Conservation (phyloP, 2,329 filamentous ascomycete species). For the Taxawa tesnikishii region DNA sequence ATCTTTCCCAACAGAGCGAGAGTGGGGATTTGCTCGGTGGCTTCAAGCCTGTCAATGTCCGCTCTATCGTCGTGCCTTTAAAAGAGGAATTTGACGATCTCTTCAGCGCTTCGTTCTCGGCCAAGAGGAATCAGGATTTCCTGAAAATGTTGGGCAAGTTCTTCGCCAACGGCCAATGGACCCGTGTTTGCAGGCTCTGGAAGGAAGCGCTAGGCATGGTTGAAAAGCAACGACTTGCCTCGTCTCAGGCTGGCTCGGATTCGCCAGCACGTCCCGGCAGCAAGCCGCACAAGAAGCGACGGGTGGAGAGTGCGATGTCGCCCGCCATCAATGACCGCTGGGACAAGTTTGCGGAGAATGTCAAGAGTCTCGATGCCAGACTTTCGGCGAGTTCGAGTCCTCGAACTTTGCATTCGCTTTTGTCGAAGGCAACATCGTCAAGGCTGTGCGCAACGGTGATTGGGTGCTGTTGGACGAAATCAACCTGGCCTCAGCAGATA, state of each 20-base stretch:
- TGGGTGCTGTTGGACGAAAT: slow-evolving; percentile 98
- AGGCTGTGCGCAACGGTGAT: slow-evolving; percentile 88
- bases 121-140: slow-evolving; percentile 78
- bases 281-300: slow-evolving; percentile 58
- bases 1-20: slow-evolving; percentile 95
- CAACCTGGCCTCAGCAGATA: slow-evolving; percentile 89
- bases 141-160: slow-evolving; percentile 68
- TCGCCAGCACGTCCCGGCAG: slow-evolving; percentile 34
- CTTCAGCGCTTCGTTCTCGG: slow-evolving; percentile 77
- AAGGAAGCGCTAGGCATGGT: slow-evolving; percentile 83
- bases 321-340: slow-evolving; percentile 48
- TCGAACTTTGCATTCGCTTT: slow-evolving; percentile 80
- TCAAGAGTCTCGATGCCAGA: slow-evolving; percentile 72
- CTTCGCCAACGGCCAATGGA: slow-evolving; percentile 75
- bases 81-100: slow-evolving; percentile 90
- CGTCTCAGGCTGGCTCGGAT: slow-evolving; percentile 14
- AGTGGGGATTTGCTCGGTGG: slow-evolving; percentile 90
- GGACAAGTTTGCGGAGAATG: slow-evolving; percentile 63
- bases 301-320: slow-evolving; percentile 40
- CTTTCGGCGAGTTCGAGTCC: slow-evolving; percentile 57
- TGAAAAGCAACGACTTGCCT: slow-evolving; percentile 35
- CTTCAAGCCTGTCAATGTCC: slow-evolving; percentile 88
- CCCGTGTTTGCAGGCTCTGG: slow-evolving; percentile 75
- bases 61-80: slow-evolving; percentile 75
- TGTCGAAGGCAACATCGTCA: slow-evolving; percentile 89